Percentiles rank a stretch among this genome's conserved stretches.
Conservation (phyloP, 1,284 basidiomycete species). For the Kalmanozyma brasiliensis region DNA sequence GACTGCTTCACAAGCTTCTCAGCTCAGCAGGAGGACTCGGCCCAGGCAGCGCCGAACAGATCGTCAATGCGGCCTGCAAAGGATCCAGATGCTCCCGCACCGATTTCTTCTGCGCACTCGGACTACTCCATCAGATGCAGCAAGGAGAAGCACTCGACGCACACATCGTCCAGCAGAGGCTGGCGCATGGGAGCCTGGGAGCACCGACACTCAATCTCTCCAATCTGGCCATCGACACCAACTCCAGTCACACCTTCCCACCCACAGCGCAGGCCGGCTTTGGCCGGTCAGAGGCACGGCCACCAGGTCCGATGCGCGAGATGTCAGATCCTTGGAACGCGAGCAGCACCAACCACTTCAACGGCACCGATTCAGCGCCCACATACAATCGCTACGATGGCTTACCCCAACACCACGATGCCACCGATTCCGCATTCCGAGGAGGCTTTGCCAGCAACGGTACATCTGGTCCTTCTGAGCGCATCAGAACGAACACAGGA, state of each 20-base stretch:
- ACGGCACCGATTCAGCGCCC: constrained; percentile 4
- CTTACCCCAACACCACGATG: constrained; percentile 19
- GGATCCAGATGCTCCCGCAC: constrained; percentile 31
- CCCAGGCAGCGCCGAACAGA: constrained; percentile 20
- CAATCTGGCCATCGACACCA: background rate
- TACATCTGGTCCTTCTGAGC: constrained; percentile 9
- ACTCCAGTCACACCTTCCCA: constrained; percentile 36
- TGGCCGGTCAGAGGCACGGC: constrained; percentile 10
- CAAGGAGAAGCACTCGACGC: constrained; percentile 29
- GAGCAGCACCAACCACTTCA: constrained; percentile 11
- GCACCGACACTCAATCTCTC: constrained; percentile 19
- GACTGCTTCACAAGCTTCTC: constrained; percentile 32
- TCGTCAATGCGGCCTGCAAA: constrained; percentile 40
- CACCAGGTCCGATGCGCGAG: constrained; percentile 33
- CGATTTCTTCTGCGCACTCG: constrained; percentile 39
- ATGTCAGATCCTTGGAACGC: constrained; percentile 50
- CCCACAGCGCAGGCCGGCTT: constrained; percentile 17
- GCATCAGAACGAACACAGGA: background rate
- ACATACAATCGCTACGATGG: constrained; percentile 22
- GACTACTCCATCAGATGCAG: constrained; percentile 29
- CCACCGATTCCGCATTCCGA: constrained; percentile 25
- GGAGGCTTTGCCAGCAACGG: constrained; percentile 34
- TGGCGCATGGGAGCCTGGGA: constrained; percentile 13
- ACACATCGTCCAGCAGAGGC: constrained; percentile 1
- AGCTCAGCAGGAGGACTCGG: constrained; percentile 28